Evolutionary conservation across 2,329 filamentous ascomycete species (phyloP), one percentile per base, ranked within the genome.

Genomic region (Aspergillus costaricaensis): DNA sequence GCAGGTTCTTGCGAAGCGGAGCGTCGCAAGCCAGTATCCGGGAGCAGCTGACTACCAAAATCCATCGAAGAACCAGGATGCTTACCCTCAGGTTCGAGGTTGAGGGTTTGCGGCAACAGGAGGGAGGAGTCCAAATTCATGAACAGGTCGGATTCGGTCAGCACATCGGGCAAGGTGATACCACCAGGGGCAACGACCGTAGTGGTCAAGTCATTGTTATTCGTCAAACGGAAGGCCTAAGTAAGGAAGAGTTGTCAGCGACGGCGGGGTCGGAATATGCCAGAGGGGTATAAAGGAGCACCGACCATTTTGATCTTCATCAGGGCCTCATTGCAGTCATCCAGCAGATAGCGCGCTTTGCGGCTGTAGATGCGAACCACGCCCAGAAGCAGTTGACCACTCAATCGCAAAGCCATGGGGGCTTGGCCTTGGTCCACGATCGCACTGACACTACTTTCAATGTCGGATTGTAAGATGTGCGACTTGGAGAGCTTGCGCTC

Each of bases 401-500:
- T 98, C 63, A 99, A 81, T 68, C 95, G 92, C 71, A 99, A 80
- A 30, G 95, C 95, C 86, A 99, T 94, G 30, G 95, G 95, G 44
- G 94, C 95, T 79, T 96, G 92, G 66, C 90, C 91, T 52, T 92
- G 91, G 61, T 91, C 91, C 67, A 98, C 95, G 76, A 99, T 99
- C 68, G 92, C 92, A 76, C 92, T 90, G 66, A 99, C 93, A 77
- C 93, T 96, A 80, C 92, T 91, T 71, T 94, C 90, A 69, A 99
- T 90, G 80, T 96, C 96, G 61, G 93, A 94, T 75, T 96, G 92
- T 65, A 99, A 78, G 68, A 98, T 95, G 72, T 97, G 92, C 65
- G 92, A 92, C 81, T 99, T 99, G 69, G 93, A 96, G 62, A 99
- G 88, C 82, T 98, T 99, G 83, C 94, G 92, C 85, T 98, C 95